Percentiles rank a stretch among this genome's conserved stretches.
phyloP scores from a whole-genome alignment of 495 filamentous ascomycete species.

The Penicillium daleae region DNA sequence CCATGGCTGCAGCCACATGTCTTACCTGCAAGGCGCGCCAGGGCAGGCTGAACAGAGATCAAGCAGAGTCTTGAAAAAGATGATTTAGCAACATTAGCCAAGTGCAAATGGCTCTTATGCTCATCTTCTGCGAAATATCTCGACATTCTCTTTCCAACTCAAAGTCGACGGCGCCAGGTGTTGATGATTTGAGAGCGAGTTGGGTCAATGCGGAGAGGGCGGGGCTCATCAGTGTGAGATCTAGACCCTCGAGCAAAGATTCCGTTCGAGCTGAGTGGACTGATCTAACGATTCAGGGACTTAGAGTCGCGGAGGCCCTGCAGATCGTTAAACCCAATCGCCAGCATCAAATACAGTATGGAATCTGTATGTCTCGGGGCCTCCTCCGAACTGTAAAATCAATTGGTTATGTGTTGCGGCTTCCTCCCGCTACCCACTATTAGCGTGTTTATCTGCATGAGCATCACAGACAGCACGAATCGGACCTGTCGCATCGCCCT shows the following conservation, averaged over 20 bases:
- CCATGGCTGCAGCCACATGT: not conserved
- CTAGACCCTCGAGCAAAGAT: slow-evolving; percentile 1
- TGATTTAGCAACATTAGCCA: too few species aligned
- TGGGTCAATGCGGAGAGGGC: not conserved
- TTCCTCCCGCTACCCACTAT: not conserved
- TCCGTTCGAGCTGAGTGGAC: not conserved
- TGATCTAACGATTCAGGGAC: not conserved
- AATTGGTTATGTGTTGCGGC: slow-evolving; percentile 7
- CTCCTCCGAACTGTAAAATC: not conserved
- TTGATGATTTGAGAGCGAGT: not conserved
- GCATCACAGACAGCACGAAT: slow-evolving; percentile 5
- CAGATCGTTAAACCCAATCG: slow-evolving; percentile 5
- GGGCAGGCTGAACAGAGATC: not conserved
- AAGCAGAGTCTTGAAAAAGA: not conserved
- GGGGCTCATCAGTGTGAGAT: not conserved
- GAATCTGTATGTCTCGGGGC: slow-evolving; percentile 11
- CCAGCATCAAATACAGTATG: not conserved
- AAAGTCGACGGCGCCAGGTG: not conserved
- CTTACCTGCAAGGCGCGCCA: slow-evolving; percentile 1
- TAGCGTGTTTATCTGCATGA: slow-evolving; percentile 9
- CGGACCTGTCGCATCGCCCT: not conserved
- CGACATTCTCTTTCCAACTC: not conserved
- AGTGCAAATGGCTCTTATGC: too few species aligned
- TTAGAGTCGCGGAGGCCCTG: not conserved
- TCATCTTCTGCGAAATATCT: not conserved